Conservation (phyloP, 2,329 filamentous ascomycete genomes). For the Fusarium nelsonii region DNA sequence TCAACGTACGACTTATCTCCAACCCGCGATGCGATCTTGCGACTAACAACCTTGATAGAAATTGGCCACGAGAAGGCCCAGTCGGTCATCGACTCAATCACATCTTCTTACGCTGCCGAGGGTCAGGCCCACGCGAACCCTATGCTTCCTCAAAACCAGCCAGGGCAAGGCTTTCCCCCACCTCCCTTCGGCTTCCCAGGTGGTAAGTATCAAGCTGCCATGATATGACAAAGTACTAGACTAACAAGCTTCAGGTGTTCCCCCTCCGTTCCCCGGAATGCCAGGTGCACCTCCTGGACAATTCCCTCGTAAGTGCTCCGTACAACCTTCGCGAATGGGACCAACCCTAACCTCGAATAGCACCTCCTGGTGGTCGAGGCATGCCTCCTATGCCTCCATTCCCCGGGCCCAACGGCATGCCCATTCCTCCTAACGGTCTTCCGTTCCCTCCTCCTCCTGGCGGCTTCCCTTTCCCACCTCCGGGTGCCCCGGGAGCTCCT, state of each 20-base stretch:
- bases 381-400: slow-evolving; percentile 61
- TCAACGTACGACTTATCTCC: slow-evolving; percentile 72
- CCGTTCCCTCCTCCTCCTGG: slow-evolving; percentile 50
- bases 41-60: slow-evolving; percentile 65
- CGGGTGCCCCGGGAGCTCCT: slow-evolving; percentile 53
- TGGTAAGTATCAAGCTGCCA: slow-evolving; percentile 52
- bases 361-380: slow-evolving; percentile 66
- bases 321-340: not conserved
- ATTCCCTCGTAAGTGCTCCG: slow-evolving; percentile 64
- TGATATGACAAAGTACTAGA: slow-evolving; percentile 26
- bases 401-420: slow-evolving; percentile 59
- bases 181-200: slow-evolving; percentile 74
- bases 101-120: slow-evolving; percentile 92
- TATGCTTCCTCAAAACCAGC: slow-evolving; percentile 79
- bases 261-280: slow-evolving; percentile 70
- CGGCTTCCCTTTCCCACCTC: slow-evolving; percentile 55
- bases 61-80: slow-evolving; percentile 99
- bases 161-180: slow-evolving; percentile 64
- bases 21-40: not conserved
- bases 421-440: slow-evolving; percentile 57
- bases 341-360: slow-evolving; percentile 31
- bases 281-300: slow-evolving; percentile 57
- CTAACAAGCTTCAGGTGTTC: slow-evolving; percentile 58
- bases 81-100: slow-evolving; percentile 98
- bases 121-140: slow-evolving; percentile 89